Conservation (phyloP, 2,329 filamentous ascomycete genomes). For the Pseudogymnoascus sp. region DNA sequence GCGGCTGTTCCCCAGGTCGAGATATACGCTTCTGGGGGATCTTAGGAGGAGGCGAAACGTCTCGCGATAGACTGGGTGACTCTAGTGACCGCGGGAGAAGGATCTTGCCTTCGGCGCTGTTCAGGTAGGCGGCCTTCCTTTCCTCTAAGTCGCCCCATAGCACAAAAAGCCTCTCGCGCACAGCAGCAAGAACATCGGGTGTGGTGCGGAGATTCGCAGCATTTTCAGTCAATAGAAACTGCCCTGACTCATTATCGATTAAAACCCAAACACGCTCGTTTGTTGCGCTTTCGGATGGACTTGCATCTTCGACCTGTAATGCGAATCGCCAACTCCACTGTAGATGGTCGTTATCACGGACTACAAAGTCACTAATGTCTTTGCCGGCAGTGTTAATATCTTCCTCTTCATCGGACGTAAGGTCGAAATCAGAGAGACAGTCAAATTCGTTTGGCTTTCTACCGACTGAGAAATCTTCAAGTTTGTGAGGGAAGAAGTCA, state of each 20-base stretch:
- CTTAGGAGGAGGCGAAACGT: constrained; percentile 3
- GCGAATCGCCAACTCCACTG: constrained; percentile 62
- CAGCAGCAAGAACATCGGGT: constrained; percentile 34
- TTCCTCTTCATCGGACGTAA: constrained; percentile 25
- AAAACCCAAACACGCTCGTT: constrained; percentile 54
- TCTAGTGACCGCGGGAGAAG: constrained; percentile 22
- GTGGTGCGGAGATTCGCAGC: constrained; percentile 50
- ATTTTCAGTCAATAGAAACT: constrained; percentile 42
- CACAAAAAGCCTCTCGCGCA: constrained; percentile 64
- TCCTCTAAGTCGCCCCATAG: constrained; percentile 87
- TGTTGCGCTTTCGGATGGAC: constrained; percentile 24
- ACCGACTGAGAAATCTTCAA: constrained; percentile 61
- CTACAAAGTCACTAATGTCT: constrained; percentile 22
- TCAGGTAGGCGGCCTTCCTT: constrained; percentile 38
- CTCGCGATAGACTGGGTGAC: constrained; percentile 20
- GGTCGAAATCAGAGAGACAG: constrained; percentile 37
- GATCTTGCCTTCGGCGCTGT: background rate
- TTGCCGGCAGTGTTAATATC: constrained; percentile 23
- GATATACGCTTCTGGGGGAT: background rate
- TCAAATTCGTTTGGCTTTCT: constrained; percentile 40
- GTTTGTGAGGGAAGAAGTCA: constrained; percentile 62
- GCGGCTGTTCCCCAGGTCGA: background rate
- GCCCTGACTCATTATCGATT: constrained; percentile 52
- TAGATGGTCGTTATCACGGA: background rate
- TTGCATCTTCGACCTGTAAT: constrained; percentile 66